Base-by-base conservation (phyloP, 495 filamentous ascomycete species). In the Aspergillus biplanus region DNA sequence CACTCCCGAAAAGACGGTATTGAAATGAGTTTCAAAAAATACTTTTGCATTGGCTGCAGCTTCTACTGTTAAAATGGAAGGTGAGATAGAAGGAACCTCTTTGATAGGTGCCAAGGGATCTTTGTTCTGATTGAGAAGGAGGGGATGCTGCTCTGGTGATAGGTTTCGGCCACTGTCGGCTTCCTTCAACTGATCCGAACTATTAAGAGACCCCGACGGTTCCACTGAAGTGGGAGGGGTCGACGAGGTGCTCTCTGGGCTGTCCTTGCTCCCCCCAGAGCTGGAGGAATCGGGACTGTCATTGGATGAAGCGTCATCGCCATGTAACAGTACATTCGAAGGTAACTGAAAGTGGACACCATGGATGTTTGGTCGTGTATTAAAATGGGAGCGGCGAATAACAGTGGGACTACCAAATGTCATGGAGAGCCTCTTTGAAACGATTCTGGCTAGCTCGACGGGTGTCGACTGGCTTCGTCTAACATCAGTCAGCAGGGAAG, bases 21-120 rank as follows among this genome's bases (percentile, higher is more conserved):
- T 87, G 78, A 91, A 97, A 67, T 93, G 83, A 4, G 87, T 91
- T 68, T 98, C 94, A 31, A 98, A 83, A 65, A 86, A 96, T 31
- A 96, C 84, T 73, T 97, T 97, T 35, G 92, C 89, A 8, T 90
- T 88, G 0, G 92, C 85, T 7, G 87, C 84, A 47, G 84, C 84
- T 73, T 98, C 94, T 5, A 91, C 88, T 0, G 92, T 97, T 11
- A 85, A 64, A 55, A 97, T 83, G 9, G 91, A 88, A 12, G 90
- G 89, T 13, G 66, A 56, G 6, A 31, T 55, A 4, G 67, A 56
- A 3, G 59, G 63, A 37, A 67, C 66, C 39, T 71, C 67, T 21
- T 62, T 70, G 9, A 72, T 54, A 8, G 61, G 48, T 12, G 66
- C 33, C 7, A 65, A 52, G n/a, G 61, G 47, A 33, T 62, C 66